Conservation (phyloP, 176 grass and related monocot species). For the Oryza nivara region DNA sequence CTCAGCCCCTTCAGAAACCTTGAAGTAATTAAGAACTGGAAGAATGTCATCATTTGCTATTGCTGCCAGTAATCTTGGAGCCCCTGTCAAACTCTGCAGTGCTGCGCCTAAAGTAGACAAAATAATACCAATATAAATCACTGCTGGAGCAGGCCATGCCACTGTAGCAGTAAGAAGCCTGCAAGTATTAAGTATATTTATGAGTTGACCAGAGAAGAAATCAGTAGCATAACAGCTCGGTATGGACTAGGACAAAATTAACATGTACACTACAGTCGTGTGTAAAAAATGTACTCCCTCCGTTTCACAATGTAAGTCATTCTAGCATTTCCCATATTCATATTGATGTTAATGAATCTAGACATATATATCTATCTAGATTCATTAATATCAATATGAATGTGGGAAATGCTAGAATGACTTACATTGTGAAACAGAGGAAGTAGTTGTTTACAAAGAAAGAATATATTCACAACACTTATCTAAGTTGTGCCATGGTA, state of each 20-base stretch:
- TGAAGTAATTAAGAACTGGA: constrained; percentile 91
- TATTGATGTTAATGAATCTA: no score
- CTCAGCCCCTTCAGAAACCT: constrained; percentile 87
- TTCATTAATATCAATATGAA: no score
- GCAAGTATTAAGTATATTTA: constrained; percentile 34
- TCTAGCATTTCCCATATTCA: no score
- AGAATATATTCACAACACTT: constrained; percentile 27
- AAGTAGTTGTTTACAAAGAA: constrained; percentile 8
- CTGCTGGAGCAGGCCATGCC: constrained; percentile 88
- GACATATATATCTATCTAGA: no score
- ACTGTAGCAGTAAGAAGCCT: constrained; percentile 96
- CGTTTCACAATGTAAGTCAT: no score
- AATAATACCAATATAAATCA: constrained; percentile 96
- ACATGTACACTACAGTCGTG: not conserved
- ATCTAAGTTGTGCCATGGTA: constrained; percentile 7
- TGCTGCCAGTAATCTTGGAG: constrained; percentile 90
- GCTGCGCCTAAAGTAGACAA: constrained; percentile 98
- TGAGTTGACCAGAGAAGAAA: constrained; percentile 37
- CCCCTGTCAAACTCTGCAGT: constrained; percentile 91
- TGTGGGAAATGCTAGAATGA: no score
- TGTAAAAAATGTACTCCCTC: not conserved
- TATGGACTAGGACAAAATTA: constrained; percentile 14
- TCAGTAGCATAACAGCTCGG: constrained; percentile 8
- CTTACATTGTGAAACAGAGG: no score
- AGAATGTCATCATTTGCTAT: constrained; percentile 98